phyloP scores from a whole-genome alignment of 73 alveolate species.

The Durusdinium trenchii region DNA sequence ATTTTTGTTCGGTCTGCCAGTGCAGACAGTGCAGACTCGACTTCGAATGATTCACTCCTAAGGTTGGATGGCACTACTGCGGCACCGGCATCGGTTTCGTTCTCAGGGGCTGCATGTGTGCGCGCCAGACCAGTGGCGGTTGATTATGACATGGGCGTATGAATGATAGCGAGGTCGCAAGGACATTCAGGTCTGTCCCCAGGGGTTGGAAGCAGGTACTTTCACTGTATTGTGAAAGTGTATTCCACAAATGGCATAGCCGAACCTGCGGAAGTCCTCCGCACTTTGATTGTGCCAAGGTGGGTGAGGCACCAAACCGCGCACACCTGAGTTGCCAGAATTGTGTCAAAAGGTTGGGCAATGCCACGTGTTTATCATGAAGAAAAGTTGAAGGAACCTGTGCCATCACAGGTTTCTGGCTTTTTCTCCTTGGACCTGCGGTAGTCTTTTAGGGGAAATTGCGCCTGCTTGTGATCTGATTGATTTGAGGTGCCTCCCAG shows the following conservation, averaged over 20 bases:
- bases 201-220: no score
- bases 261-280: background rate
- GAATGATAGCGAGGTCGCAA: no score
- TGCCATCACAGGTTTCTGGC: no score
- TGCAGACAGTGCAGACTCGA: background rate
- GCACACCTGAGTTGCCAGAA: no score
- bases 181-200: no score
- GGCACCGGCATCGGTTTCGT: background rate
- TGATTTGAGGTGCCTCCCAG: background rate
- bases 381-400: no score
- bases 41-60: background rate
- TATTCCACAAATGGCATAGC: background rate
- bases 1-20: no score
- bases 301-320: background rate
- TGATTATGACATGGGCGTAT: no score
- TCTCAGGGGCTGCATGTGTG: background rate
- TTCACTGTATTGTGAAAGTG: no score
- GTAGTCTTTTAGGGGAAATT: background rate
- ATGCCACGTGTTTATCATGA: no score
- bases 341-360: no score
- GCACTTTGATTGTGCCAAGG: background rate
- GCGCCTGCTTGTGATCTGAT: background rate
- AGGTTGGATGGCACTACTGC: constrained; percentile 1
- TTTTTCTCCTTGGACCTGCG: background rate
- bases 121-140: no score